Percentiles rank a stretch among this genome's conserved stretches.
These are phyloP conservation scores for Tricholoma sp. DNA, from an alignment of 768 basidiomycete genomes.

Conservation along the genomic window DNA sequence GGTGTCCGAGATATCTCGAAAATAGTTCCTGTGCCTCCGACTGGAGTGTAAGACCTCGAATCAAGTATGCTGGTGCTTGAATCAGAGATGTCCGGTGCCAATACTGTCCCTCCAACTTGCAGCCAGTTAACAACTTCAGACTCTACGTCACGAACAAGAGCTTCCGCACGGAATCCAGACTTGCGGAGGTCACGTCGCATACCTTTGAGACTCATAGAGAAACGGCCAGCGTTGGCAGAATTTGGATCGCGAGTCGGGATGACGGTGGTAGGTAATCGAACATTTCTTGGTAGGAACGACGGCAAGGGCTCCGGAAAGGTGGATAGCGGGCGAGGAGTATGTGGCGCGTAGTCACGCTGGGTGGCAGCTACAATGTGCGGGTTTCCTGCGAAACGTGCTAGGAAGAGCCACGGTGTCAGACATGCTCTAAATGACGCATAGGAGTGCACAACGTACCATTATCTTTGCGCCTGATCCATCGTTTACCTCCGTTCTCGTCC, in stretches of 20 bases:
- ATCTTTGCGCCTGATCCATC: conserved; percentile 70
- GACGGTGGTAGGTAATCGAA: conserved; percentile 41
- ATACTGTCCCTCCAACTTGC: conserved; percentile 45
- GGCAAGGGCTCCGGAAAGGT: conserved; percentile 81
- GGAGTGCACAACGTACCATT: conserved; percentile 52
- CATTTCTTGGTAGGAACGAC: conserved; percentile 57
- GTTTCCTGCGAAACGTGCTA: conserved; percentile 70
- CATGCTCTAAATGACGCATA: not conserved
- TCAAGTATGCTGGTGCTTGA: conserved; percentile 15
- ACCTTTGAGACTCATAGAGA: conserved; percentile 72
- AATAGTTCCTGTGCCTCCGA: conserved; percentile 51
- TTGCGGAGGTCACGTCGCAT: conserved; percentile 63
- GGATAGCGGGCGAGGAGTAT: conserved; percentile 35
- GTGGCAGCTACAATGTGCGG: conserved; percentile 65
- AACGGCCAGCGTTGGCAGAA: conserved; percentile 68
- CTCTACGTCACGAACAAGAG: conserved; percentile 67
- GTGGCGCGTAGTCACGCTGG: conserved; percentile 46
- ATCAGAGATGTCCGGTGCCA: conserved; percentile 41
- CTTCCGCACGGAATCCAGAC: conserved; percentile 53
- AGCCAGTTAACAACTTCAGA: conserved; percentile 61
- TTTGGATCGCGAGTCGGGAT: conserved; percentile 39
- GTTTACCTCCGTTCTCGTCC: conserved; percentile 70
- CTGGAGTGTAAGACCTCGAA: conserved; percentile 30
- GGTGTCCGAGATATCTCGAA: conserved; percentile 65
- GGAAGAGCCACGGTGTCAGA: not conserved